phyloP scores from a whole-genome alignment of 768 basidiomycete species.

The Psilocybe cubensis region DNA sequence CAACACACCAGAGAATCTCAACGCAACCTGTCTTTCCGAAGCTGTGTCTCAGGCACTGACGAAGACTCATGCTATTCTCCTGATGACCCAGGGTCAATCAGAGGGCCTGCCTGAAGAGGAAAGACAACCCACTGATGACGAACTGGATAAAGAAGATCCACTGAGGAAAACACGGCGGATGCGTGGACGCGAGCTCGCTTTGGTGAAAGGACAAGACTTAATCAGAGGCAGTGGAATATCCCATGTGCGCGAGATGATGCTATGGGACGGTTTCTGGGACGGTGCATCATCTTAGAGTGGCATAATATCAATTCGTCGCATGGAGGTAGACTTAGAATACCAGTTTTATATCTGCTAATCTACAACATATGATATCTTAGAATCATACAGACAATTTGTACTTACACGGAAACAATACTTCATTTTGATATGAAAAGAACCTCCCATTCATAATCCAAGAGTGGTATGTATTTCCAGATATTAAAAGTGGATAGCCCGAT shows the following conservation, averaged over 20 bases:
- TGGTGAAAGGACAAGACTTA: slow-evolving; percentile 78
- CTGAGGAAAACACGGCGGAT: slow-evolving; percentile 72
- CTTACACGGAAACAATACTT: not conserved
- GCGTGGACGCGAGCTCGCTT: slow-evolving; percentile 82
- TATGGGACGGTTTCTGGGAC: slow-evolving; percentile 54
- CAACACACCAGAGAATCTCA: slow-evolving; percentile 14
- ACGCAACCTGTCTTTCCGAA: slow-evolving; percentile 46
- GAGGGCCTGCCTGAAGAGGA: slow-evolving; percentile 62
- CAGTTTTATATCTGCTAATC: not conserved
- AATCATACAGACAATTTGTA: too few species aligned
- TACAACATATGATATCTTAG: not conserved
- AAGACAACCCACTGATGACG: slow-evolving; percentile 71
- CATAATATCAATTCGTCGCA: not conserved
- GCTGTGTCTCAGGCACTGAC: slow-evolving; percentile 73
- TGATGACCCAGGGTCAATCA: slow-evolving; percentile 61
- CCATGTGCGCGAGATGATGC: slow-evolving; percentile 37
- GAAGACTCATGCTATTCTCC: slow-evolving; percentile 76
- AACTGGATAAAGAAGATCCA: slow-evolving; percentile 67
- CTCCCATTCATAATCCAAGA: not conserved
- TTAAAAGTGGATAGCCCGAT: slow-evolving; percentile 1
- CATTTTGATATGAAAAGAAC: too few species aligned
- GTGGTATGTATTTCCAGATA: not conserved
- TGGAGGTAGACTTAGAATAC: not conserved
- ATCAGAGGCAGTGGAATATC: slow-evolving; percentile 51
- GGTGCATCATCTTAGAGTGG: not conserved